A percentile compares a stretch with the other conserved stretches of the same genome.
Conservation (phyloP, 1,139 yeast genomes). For the Kodamaea arcana region DNA sequence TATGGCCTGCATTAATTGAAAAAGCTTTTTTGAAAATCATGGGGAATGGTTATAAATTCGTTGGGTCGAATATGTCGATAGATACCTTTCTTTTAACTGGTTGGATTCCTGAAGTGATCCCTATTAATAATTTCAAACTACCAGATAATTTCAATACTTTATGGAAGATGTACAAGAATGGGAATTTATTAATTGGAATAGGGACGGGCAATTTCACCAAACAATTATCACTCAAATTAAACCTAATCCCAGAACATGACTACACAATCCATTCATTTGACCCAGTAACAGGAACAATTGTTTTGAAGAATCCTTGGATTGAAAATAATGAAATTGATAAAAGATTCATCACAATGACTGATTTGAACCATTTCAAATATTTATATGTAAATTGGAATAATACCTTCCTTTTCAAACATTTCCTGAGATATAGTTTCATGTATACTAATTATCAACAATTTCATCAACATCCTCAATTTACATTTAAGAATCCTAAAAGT, state of each 20-base stretch:
- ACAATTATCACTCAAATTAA: constrained; percentile 31
- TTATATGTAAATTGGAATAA: constrained; percentile 72
- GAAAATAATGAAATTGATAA: constrained; percentile 11
- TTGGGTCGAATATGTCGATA: constrained; percentile 77
- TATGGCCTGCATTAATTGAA: constrained; percentile 75
- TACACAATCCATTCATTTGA: constrained; percentile 42
- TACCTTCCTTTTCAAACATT: constrained; percentile 22
- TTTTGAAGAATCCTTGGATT: constrained; percentile 57
- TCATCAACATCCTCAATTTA: constrained; percentile 47
- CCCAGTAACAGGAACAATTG: constrained; percentile 14
- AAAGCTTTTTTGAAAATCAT: constrained; percentile 66
- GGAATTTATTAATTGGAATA: constrained; percentile 50
- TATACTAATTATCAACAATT: constrained; percentile 16
- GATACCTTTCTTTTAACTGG: constrained; percentile 67
- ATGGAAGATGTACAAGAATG: constrained; percentile 31
- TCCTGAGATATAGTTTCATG: constrained; percentile 31
- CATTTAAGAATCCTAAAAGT: constrained; percentile 31
- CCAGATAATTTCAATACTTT: constrained; percentile 22
- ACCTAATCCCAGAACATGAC: constrained; percentile 63
- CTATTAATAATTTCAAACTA: constrained; percentile 23
- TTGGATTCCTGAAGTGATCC: constrained; percentile 67
- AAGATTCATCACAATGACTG: constrained; percentile 21
- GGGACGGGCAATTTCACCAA: constrained; percentile 59
- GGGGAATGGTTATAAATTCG: constrained; percentile 58
- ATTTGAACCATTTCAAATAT: constrained; percentile 48